These are phyloP conservation scores for Aspergillus udagawae DNA, from an alignment of 2,329 filamentous ascomycete genomes.

Conservation along the genomic window DNA sequence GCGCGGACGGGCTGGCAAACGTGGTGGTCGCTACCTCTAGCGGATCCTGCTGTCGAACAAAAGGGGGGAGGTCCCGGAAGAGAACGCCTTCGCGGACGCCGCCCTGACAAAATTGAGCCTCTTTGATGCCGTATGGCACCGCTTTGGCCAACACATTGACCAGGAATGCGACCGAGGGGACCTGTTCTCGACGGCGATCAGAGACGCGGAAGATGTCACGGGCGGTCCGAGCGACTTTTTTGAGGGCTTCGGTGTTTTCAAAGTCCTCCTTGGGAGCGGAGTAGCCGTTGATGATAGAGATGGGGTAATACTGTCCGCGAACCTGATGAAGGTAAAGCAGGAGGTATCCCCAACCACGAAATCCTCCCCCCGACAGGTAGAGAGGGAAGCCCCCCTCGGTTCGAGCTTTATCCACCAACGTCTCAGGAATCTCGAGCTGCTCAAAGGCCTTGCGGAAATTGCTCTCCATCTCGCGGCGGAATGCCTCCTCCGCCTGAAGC, in stretches of 20 bases:
- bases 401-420: conserved; percentile 44
- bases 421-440: conserved; percentile 53
- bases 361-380: conserved; percentile 83
- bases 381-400: conserved; percentile 57
- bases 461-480: conserved; percentile 43
- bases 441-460: conserved; percentile 59
- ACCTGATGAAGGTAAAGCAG: conserved; percentile 72
- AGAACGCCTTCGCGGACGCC: conserved; percentile 82
- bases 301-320: conserved; percentile 63
- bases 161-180: conserved; percentile 75
- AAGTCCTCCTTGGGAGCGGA: conserved; percentile 46
- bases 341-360: conserved; percentile 83
- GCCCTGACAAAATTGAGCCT: conserved; percentile 77
- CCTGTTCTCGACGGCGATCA: conserved; percentile 70
- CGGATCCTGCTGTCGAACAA: conserved; percentile 61
- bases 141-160: conserved; percentile 66
- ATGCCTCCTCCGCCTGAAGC: conserved; percentile 38
- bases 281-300: conserved; percentile 76
- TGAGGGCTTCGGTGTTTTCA: conserved; percentile 22
- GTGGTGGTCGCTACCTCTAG: conserved; percentile 57
- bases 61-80: conserved; percentile 57
- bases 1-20: conserved; percentile 46
- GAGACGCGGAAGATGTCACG: conserved; percentile 65
- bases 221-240: conserved; percentile 24
- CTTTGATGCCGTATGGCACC: conserved; percentile 62